Evolutionary conservation across 164 flowering plant species (phyloP).

Genomic region (Akebia trifoliata): DNA sequence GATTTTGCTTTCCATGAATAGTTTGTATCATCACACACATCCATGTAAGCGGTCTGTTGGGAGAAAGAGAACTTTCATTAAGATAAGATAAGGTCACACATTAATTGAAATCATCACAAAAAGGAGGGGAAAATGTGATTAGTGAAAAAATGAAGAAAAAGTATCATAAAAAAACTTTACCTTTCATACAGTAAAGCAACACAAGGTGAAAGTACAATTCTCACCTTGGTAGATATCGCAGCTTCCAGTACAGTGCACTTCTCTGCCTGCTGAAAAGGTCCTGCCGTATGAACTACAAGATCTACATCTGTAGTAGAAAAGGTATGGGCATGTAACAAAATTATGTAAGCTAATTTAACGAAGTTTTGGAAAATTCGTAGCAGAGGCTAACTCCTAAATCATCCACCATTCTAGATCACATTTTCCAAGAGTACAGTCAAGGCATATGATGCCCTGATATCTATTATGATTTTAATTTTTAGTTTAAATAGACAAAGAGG

Average conservation of each 20-base stretch:
- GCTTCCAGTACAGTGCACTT: slow-evolving; percentile 89
- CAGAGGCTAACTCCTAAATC: background rate
- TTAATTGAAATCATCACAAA: background rate
- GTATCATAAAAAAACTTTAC: background rate
- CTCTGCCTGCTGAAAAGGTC: slow-evolving; percentile 86
- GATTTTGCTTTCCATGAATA: slow-evolving; percentile 76
- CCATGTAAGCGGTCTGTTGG: slow-evolving; percentile 84
- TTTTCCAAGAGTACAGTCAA: background rate
- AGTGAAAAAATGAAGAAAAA: background rate
- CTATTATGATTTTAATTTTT: no score
- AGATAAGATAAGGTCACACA: slow-evolving; percentile 3
- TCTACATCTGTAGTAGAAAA: slow-evolving; percentile 59
- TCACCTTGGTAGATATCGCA: slow-evolving; percentile 89
- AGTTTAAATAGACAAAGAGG: no score
- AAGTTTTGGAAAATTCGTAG: background rate
- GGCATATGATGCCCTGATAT: no score
- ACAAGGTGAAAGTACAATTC: slow-evolving; percentile 12
- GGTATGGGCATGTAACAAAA: background rate
- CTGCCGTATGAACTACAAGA: slow-evolving; percentile 91
- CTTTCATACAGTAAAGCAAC: background rate
- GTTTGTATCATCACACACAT: slow-evolving; percentile 92
- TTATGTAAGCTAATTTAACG: background rate
- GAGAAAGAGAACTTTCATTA: slow-evolving; percentile 8
- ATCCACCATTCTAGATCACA: background rate
- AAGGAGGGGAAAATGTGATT: background rate